Evolutionary conservation across 306 rosid species (phyloP), one percentile per base, ranked within the genome.

Genomic region (Cicer arietinum): DNA sequence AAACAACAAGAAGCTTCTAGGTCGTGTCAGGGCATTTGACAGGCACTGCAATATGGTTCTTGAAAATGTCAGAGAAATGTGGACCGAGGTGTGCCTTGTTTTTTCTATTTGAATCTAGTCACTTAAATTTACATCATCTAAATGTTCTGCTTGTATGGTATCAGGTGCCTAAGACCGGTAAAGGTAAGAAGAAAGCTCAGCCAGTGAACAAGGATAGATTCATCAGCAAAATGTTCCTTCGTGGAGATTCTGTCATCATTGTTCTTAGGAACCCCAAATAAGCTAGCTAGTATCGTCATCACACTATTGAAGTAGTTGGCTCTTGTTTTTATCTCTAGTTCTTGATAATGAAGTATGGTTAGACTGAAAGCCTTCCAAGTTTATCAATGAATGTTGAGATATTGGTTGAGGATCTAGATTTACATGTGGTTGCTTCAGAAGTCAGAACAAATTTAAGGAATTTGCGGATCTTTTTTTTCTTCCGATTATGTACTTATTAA

Each of bases 41-140:
- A 80, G 98, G 74, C 98, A 91, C 80, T 94, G 96, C 86, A 94
- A 94, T 73, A 91, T 94, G 97, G 97, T 94, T 76, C 89, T 94
- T 64, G 98, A 94, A 77, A 94, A 94, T 86, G 99, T 94, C 16
- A 47, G 93, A 82, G 97, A 94, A 84, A 94, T 94, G 97, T 94
- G 98, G 98, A 94, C 98, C 3, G 98, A 94, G 96, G 98, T 91
- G 70, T 73, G 70, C 71, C 1, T 17, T 8, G 20, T 53, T 44
- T 73, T 66, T 10, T 57, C 20, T 12, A 14, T 37, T 51, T 67
- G 3, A 16, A 63, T 45, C 25, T 66, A 3, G 10, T 42, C n/a
- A 14, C 5, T 11, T 44, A 12, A 10, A 46, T 46, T 39, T 25
- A 11, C 39, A 63, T 43, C 2, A 22, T 12, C 63, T 65, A 54